Evolutionary conservation across 495 filamentous ascomycete genomes (phyloP).

Genomic region (Hypoxylon fragiforme): DNA sequence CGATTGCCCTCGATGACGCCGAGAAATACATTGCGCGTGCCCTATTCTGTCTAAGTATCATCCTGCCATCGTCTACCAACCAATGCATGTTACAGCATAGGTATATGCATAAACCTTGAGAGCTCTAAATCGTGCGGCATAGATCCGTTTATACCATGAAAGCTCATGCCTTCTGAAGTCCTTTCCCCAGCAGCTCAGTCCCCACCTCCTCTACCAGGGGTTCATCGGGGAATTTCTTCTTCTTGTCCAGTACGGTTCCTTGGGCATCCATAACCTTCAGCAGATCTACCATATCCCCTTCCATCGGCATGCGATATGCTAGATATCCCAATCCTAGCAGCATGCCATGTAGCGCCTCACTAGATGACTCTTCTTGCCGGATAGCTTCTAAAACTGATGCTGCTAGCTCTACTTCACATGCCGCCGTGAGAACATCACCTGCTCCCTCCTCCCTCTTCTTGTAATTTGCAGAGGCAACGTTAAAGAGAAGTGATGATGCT

Average conservation of each 20-base stretch:
- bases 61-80: no score
- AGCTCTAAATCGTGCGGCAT: no score
- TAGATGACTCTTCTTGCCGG: slow-evolving; percentile 63
- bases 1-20: no score
- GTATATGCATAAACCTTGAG: no score
- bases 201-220: slow-evolving; percentile 63
- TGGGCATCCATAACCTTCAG: slow-evolving; percentile 70
- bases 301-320: slow-evolving; percentile 67
- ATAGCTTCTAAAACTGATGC: slow-evolving; percentile 79
- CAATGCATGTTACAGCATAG: no score
- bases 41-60: no score
- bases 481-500: slow-evolving; percentile 81
- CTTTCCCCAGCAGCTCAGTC: slow-evolving; percentile 43
- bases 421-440: slow-evolving; percentile 68
- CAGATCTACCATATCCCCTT: slow-evolving; percentile 75
- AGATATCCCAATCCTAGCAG: slow-evolving; percentile 73
- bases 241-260: slow-evolving; percentile 60
- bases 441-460: slow-evolving; percentile 59
- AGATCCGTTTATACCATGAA: neutral
- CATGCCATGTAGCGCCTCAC: slow-evolving; percentile 72
- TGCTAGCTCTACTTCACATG: slow-evolving; percentile 74
- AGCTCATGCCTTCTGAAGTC: neutral
- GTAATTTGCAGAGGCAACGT: slow-evolving; percentile 72
- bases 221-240: slow-evolving; percentile 56
- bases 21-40: no score